Conservation (phyloP, 106 monocot species). For the Allium cepa region DNA sequence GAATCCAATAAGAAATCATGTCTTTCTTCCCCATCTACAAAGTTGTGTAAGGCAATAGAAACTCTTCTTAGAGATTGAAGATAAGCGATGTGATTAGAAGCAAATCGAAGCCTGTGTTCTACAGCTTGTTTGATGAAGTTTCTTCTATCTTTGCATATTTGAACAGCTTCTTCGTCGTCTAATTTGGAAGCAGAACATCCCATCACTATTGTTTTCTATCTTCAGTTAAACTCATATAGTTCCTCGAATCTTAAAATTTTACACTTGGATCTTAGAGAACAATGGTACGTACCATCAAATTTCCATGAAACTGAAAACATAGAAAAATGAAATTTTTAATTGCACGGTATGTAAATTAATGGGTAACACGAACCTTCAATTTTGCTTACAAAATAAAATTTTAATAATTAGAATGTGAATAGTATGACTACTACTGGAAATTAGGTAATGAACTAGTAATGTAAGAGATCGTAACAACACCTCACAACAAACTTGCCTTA, state of each 20-base stretch:
- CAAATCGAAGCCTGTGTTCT: constrained; percentile 62
- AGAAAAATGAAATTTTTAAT: neutral
- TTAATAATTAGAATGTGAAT: too few relatives aligned
- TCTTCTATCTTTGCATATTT: constrained; percentile 78
- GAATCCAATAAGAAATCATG: constrained; percentile 53
- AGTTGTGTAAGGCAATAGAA: constrained; percentile 48
- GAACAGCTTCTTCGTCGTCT: constrained; percentile 72
- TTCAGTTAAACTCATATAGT: constrained; percentile 8
- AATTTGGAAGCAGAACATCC: constrained; percentile 81
- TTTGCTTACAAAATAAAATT: too few relatives aligned
- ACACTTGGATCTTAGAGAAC: constrained; percentile 10
- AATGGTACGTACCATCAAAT: neutral
- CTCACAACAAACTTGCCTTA: too few relatives aligned
- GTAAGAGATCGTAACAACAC: too few relatives aligned
- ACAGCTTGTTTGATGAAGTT: constrained; percentile 86
- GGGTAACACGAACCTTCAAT: too few relatives aligned
- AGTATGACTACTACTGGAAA: too few relatives aligned
- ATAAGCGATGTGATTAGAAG: constrained; percentile 61
- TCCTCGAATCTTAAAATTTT: constrained; percentile 23
- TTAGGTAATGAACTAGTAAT: too few relatives aligned
- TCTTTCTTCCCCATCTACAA: constrained; percentile 51
- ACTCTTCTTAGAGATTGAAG: constrained; percentile 64
- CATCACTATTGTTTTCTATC: constrained; percentile 31
- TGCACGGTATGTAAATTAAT: too few relatives aligned
- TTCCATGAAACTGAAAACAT: neutral